A percentile compares a stretch with the other conserved stretches of the same genome.
Evolutionary conservation across 768 basidiomycete species (phyloP).

Genomic region (Tulasnella sp.): DNA sequence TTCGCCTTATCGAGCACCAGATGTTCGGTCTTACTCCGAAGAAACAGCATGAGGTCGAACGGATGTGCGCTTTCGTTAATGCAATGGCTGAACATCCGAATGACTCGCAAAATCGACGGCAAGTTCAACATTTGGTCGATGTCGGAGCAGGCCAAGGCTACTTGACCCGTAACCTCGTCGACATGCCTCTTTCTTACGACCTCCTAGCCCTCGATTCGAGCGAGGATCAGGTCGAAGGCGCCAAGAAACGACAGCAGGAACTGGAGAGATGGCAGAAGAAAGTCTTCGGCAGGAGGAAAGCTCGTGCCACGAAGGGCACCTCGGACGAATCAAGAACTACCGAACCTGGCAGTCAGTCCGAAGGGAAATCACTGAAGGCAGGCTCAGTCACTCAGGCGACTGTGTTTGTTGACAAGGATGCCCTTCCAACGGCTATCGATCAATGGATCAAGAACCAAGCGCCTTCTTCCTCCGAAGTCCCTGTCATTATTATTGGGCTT

Average conservation of each 20-base stretch:
- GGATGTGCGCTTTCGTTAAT: slow-evolving; percentile 11
- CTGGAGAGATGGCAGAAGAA: slow-evolving; percentile 18
- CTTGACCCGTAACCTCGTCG: slow-evolving; percentile 20
- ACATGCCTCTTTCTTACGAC: slow-evolving; percentile 4
- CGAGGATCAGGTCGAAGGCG: slow-evolving; percentile 18
- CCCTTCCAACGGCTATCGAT: slow-evolving; percentile 10
- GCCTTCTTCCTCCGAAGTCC: neutral
- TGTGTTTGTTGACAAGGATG: slow-evolving; percentile 13
- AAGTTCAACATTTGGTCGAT: slow-evolving; percentile 18
- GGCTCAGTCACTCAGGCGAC: slow-evolving; percentile 15
- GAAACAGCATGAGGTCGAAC: slow-evolving; percentile 23
- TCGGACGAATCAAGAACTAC: neutral
- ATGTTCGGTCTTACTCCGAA: slow-evolving; percentile 18
- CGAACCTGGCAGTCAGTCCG: neutral
- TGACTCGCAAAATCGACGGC: neutral
- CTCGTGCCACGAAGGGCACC: neutral
- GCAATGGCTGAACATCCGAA: slow-evolving; percentile 1
- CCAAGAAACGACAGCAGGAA: slow-evolving; percentile 11
- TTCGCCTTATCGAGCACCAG: neutral
- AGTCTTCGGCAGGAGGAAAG: slow-evolving; percentile 8
- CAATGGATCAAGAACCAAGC: slow-evolving; percentile 10
- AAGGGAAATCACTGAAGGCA: neutral
- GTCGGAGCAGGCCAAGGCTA: slow-evolving; percentile 25
- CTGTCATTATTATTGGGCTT: slow-evolving; percentile 19
- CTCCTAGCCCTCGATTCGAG: slow-evolving; percentile 23